Evolutionary conservation across 1,284 basidiomycete genomes (phyloP).

Genomic region (Apiotrichum siamense): DNA sequence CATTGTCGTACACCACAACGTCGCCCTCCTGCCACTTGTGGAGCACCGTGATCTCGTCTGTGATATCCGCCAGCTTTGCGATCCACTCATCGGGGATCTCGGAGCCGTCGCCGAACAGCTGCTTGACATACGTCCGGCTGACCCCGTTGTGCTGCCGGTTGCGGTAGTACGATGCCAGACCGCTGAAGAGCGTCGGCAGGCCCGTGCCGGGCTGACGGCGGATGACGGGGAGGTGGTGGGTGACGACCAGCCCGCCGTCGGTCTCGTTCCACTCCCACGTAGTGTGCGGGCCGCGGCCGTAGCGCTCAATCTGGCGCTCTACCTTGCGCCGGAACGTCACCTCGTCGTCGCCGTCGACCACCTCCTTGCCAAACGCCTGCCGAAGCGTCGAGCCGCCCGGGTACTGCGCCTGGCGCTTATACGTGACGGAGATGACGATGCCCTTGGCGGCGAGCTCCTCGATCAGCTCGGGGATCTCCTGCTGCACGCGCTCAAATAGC

Average conservation of each 20-base stretch:
- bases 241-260: slow-evolving; percentile 10
- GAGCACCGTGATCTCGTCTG: slow-evolving; percentile 13
- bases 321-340: slow-evolving; percentile 4
- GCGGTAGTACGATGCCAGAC: slow-evolving; percentile 8
- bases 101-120: slow-evolving; percentile 16
- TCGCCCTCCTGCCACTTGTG: slow-evolving; percentile 15
- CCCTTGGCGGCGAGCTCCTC: slow-evolving; percentile 6
- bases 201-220: slow-evolving; percentile 4
- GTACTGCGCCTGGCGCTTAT: slow-evolving; percentile 8
- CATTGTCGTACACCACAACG: slow-evolving; percentile 15
- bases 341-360: slow-evolving; percentile 8
- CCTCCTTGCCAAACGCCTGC: slow-evolving; percentile 18
- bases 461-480: slow-evolving; percentile 17
- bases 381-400: slow-evolving; percentile 8
- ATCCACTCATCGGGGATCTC: slow-evolving; percentile 13
- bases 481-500: slow-evolving; percentile 10
- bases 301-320: slow-evolving; percentile 15
- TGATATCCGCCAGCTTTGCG: slow-evolving; percentile 11
- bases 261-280: slow-evolving; percentile 17
- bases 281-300: slow-evolving; percentile 10
- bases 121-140: not conserved
- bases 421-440: slow-evolving; percentile 6
- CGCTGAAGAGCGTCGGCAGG: slow-evolving; percentile 9
- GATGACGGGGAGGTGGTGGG: slow-evolving; percentile 10
- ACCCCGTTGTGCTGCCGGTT: slow-evolving; percentile 2